Evolutionary conservation across 306 rosid genomes (phyloP), one percentile per base, ranked within the genome.

Genomic region (Vachellia pachyceras): DNA sequence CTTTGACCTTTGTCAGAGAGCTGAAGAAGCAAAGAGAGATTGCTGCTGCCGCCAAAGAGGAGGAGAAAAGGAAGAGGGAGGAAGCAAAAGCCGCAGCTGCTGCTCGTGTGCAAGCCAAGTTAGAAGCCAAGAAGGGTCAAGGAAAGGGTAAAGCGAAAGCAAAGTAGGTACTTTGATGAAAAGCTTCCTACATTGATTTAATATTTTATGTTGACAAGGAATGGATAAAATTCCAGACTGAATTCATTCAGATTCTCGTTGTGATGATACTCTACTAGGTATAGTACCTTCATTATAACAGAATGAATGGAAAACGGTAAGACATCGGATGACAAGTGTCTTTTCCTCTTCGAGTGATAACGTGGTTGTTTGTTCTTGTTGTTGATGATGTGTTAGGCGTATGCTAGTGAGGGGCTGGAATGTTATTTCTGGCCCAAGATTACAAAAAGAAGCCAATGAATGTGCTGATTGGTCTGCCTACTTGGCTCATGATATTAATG

Each of bases 31-130:
- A 91, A 80, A 89, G 99, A 75, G 99, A 95, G 89, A 46, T 89
- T 7, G 97, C 94, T 35, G 98, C 98, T 68, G 94, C 96, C 13
- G 82, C 64, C 33, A 93, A 90, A 85, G 98, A 93, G 85, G 99
- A 93, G 80, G 99, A 95, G 72, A 93, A 91, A 79, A 91, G 84
- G 82, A 95, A 88, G 80, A 91, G 99, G 75, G 98, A 93, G 54
- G 96, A 93, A 77, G 97, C 97, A 58, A 95, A 95, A 85, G 98
- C 98, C 8, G 90, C 99, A 0, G 99, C 99, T 0, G 97, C 97
- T 17, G 93, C 97, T 71, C 98, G 98, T 8, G 87, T 90, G 78
- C 99, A 95, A 77, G 98, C 99, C 47, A 95, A 93, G 91, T 83
- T 93, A 73, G 99, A 88, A 5, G 81, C 97, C 77, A 95, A 93